Evolutionary conservation across 805 yeast genomes (phyloP).

Genomic region (Ascoidea rubescens): DNA sequence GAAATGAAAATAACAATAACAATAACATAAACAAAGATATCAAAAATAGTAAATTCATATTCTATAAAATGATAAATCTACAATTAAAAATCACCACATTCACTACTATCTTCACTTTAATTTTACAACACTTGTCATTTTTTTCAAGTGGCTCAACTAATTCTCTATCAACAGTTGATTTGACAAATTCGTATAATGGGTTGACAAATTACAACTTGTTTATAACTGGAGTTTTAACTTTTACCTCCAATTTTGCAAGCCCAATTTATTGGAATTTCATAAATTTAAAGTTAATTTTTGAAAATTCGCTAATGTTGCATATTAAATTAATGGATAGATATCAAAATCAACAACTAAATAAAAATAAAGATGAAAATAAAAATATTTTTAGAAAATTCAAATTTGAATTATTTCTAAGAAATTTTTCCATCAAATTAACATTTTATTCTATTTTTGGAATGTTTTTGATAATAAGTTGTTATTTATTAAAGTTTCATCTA

Average conservation of each 20-base stretch:
- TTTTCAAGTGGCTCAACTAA: conserved; percentile 87
- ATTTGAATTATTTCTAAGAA: conserved; percentile 22
- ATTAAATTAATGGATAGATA: conserved; percentile 2
- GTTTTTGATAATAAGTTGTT: conserved; percentile 55
- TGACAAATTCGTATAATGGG: conserved; percentile 89
- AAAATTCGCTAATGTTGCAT: conserved; percentile 14
- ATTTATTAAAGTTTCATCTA: conserved; percentile 63
- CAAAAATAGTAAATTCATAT: no score
- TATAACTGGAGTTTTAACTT: conserved; percentile 66
- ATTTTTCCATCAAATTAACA: conserved; percentile 24
- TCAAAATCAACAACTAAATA: not conserved
- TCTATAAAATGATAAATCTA: not conserved
- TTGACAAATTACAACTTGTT: conserved; percentile 52
- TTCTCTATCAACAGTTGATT: conserved; percentile 80
- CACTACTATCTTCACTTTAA: conserved; percentile 24
- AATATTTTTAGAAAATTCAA: conserved; percentile 14
- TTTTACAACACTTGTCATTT: conserved; percentile 65
- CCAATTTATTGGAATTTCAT: conserved; percentile 70
- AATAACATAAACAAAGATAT: not conserved
- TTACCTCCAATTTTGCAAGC: conserved; percentile 73
- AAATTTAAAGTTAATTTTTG: conserved; percentile 26
- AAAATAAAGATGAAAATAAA: conserved; percentile 9
- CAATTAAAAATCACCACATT: conserved; percentile 7
- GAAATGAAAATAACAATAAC: no score
- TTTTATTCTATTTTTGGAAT: conserved; percentile 50